Conservation (phyloP, 305 asterid species). For the Solanum hybrid region DNA sequence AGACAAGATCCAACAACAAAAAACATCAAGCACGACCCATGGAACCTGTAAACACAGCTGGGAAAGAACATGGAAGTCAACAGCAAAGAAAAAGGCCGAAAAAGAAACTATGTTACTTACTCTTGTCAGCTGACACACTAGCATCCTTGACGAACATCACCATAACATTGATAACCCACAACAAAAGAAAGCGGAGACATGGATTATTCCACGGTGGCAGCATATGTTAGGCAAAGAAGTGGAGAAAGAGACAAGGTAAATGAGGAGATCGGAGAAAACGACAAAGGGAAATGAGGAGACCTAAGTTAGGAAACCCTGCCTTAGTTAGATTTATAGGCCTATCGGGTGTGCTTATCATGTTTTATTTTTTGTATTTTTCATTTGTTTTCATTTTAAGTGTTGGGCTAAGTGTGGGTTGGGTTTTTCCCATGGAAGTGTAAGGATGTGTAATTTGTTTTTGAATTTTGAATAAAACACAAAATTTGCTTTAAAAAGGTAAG, state of each 20-base stretch:
- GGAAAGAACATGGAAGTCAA: not conserved
- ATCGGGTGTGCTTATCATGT: not conserved
- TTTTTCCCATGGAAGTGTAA: not conserved
- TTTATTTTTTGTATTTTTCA: not conserved
- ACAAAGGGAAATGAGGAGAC: not conserved
- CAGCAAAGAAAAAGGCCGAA: not conserved
- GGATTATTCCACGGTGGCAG: not conserved
- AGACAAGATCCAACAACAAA: not conserved
- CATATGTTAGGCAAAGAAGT: not conserved
- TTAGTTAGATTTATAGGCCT: not conserved
- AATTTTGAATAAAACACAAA: not conserved
- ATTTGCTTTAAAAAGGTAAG: not conserved
- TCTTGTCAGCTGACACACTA: not conserved
- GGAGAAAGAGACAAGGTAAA: not conserved
- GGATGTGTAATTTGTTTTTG: not conserved
- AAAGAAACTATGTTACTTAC: not conserved
- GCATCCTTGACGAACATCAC: not conserved
- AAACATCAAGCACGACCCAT: not conserved
- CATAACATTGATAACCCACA: not conserved
- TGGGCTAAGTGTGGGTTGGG: not conserved
- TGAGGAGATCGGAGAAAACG: not conserved
- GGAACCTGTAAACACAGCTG: not conserved
- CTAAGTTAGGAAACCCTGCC: not conserved
- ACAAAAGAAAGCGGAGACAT: not conserved
- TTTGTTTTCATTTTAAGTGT: not conserved